Conservation (phyloP, 2,329 filamentous ascomycete genomes). For the Dryadomyces quercivorus region DNA sequence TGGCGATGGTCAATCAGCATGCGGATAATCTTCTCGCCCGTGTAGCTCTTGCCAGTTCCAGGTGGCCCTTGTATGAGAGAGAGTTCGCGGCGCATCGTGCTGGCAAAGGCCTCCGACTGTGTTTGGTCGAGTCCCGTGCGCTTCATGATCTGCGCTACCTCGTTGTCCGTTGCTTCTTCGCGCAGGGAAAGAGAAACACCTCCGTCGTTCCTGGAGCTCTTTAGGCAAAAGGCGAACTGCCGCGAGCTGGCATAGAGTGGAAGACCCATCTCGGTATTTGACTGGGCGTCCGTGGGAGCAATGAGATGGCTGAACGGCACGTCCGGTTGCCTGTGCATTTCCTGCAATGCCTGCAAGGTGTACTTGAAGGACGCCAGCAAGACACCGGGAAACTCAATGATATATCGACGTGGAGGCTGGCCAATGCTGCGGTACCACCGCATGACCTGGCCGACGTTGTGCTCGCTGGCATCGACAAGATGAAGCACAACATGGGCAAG, state of each 20-base stretch:
- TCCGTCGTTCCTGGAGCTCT: slow-evolving; percentile 13
- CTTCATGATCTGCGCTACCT: slow-evolving; percentile 6
- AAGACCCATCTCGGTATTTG: slow-evolving; percentile 20
- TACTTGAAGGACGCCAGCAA: slow-evolving; percentile 45
- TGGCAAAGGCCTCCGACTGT: slow-evolving; percentile 38
- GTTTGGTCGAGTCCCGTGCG: slow-evolving; percentile 37
- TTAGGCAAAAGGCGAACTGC: slow-evolving; percentile 38
- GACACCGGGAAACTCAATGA: slow-evolving; percentile 52
- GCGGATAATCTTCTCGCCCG: slow-evolving; percentile 46
- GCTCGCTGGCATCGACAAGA: slow-evolving; percentile 15
- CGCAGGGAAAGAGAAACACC: too few relatives aligned
- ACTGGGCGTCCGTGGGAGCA: slow-evolving; percentile 13
- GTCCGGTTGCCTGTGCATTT: slow-evolving; percentile 28
- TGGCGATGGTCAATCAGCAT: slow-evolving; percentile 33
- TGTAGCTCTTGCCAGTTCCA: slow-evolving; percentile 56
- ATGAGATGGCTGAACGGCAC: slow-evolving; percentile 39
- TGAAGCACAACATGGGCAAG: neutral
- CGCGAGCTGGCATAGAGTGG: slow-evolving; percentile 36
- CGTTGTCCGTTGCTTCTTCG: neutral
- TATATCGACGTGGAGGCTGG: slow-evolving; percentile 1
- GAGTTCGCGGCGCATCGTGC: slow-evolving; percentile 38
- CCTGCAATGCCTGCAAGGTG: slow-evolving; percentile 42
- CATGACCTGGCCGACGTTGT: slow-evolving; percentile 16
- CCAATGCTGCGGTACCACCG: slow-evolving; percentile 18
- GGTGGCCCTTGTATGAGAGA: slow-evolving; percentile 59